Conservation (phyloP, 805 yeast genomes). For the Wickerhamiella shivajii region DNA sequence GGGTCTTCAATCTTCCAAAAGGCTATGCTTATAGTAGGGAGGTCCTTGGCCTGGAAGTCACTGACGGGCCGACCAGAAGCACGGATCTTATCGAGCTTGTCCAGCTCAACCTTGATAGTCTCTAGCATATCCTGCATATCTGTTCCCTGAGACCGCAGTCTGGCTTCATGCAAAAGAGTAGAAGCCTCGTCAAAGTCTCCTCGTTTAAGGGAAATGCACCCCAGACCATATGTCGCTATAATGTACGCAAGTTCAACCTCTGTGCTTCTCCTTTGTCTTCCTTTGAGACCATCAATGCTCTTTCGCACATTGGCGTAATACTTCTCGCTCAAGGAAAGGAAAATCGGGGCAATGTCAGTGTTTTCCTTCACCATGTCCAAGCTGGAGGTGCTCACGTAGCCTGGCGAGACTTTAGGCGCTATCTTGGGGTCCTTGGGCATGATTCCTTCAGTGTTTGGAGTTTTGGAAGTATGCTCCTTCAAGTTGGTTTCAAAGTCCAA, state of each 20-base stretch:
- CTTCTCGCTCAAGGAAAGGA: constrained; percentile 9
- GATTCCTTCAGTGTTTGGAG: constrained; percentile 7
- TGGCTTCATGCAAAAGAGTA: constrained; percentile 49
- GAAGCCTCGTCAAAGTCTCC: constrained; percentile 45
- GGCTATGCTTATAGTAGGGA: constrained; percentile 7
- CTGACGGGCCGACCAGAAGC: constrained; percentile 4
- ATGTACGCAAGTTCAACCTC: constrained; percentile 53
- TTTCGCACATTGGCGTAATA: constrained; percentile 14
- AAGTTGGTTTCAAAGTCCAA: constrained; percentile 37
- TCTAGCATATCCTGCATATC: constrained; percentile 47
- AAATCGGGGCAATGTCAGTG: constrained; percentile 12
- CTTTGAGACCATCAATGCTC: constrained; percentile 10
- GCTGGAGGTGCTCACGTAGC: constrained; percentile 7
- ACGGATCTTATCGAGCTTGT: constrained; percentile 29
- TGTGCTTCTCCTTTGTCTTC: constrained; percentile 12
- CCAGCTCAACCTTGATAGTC: constrained; percentile 54
- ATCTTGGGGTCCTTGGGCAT: constrained; percentile 1
- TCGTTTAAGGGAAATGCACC: constrained; percentile 56
- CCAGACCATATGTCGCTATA: constrained; percentile 70
- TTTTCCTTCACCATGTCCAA: constrained; percentile 6
- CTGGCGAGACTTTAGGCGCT: constrained; percentile 2
- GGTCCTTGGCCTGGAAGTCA: constrained; percentile 4
- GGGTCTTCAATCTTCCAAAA: constrained; percentile 9
- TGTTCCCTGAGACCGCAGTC: constrained; percentile 52
- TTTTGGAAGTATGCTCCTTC: constrained; percentile 21